These are phyloP conservation scores for Geranium brycei DNA, from an alignment of 345 rosid genomes.

Conservation along the genomic window DNA sequence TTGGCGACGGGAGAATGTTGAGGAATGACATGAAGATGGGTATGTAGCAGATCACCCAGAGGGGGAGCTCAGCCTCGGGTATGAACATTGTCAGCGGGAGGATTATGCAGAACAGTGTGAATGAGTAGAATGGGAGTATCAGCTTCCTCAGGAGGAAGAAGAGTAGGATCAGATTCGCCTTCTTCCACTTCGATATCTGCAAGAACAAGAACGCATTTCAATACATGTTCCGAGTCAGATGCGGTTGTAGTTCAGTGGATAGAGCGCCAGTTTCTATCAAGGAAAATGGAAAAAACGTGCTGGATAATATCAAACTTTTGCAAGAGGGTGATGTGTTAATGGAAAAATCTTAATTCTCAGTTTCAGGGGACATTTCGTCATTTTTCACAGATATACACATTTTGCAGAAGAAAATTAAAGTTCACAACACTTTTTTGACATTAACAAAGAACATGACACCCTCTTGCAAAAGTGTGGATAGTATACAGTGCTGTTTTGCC, in stretches of 20 bases:
- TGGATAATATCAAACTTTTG: too few species aligned
- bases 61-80: conserved; percentile 76
- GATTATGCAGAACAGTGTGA: conserved; percentile 79
- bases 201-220: conserved; percentile 1
- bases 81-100: conserved; percentile 88
- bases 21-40: conserved; percentile 72
- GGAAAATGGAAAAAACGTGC: too few species aligned
- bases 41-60: conserved; percentile 77
- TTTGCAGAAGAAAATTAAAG: conserved; percentile 2
- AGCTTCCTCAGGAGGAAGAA: conserved; percentile 85
- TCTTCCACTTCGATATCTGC: conserved; percentile 64
- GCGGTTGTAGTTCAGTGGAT: neutral
- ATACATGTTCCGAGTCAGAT: too few species aligned
- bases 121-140: conserved; percentile 80
- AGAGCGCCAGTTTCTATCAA: neutral
- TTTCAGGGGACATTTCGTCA: too few species aligned
- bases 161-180: conserved; percentile 64
- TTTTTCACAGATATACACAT: too few species aligned
- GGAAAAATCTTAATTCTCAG: too few species aligned
- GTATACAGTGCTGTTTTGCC: too few species aligned
- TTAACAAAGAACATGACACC: too few species aligned
- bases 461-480: too few species aligned
- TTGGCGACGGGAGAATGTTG: conserved; percentile 71
- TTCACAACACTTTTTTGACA: neutral
- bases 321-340: too few species aligned